Base-by-base conservation (phyloP, 495 filamentous ascomycete species). In the Chaetomium fimeti region DNA sequence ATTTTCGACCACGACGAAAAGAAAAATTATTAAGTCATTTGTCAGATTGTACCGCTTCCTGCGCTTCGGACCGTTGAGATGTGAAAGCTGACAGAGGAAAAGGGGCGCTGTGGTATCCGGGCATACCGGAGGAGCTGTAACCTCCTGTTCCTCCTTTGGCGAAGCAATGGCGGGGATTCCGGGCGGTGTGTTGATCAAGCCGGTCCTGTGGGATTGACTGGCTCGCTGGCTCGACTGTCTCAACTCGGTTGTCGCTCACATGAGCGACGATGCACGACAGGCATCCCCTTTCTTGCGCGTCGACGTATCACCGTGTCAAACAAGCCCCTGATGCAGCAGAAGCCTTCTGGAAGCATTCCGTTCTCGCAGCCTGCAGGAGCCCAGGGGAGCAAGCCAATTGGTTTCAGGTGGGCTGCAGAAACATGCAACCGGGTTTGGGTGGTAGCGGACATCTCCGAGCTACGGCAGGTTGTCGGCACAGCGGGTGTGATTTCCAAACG, bases 281-380 rank as follows among this genome's bases (percentile, higher is more conserved):
- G 13, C 40, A 54, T 40, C 45, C 42, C 56, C 58, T 59, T 15
- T 52, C 59, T 57, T 42, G 20, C 8, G 55, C 24, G 20, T 5
- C 20, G 20, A 18, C 36, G 47, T 49, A 20, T 52, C 20, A 27
- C 6, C 36, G 47, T 49, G 47, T 52, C 20, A 27, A 43, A 43
- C 9, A 18, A 43, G 40, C 40, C 40, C 40, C 40, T 18, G 40
- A 43, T 43, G 40, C 40, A 18, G 15, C 40, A 43, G 40, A 43
- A 43, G 11, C 32, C 59, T 61, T 61, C 59, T 61, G 48, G 59
- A 61, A 61, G 48, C 32, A 32, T 52, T 61, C 59, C 36, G 27
- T 25, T 38, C 32, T 36, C 32, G 32, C 32, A 36, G 8, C 32
- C 32, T 36, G 32, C 32, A 11, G 32, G 32, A 36, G 32, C 32